Evolutionary conservation across 148 eudicot species (phyloP), one percentile per base, ranked within the genome.

Genomic region (Rhododendron molle): DNA sequence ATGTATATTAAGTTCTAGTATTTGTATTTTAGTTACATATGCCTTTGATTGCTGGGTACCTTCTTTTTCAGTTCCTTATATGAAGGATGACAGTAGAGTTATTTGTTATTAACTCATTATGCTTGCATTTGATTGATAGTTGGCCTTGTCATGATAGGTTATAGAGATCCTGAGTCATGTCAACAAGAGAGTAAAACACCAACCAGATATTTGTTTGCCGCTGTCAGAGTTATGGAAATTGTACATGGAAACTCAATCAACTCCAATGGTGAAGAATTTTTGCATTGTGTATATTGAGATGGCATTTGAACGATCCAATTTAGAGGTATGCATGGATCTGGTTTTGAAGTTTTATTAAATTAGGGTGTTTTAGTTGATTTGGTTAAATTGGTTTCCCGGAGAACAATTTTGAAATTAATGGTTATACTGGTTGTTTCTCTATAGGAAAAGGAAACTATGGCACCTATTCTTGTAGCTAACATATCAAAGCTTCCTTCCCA

Each of bases 151-250:
- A 85, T 87, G 47, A 54, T 81, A 96, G 99, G 99, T 96, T 73
- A 87, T 96, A 46, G 98, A 96, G 89, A 92, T 96, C 80, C 84
- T 96, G 86, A 92, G 95, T 88, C 99, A 96, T 80, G 94, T 96
- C 87, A 96, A 96, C 91, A 96, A 95, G 94, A 94, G 98, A 88
- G 97, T 96, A 89, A 96, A 96, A 82, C 96, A 96, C 89, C 96
- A 94, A 90, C 87, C 79, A 76, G 89, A 81, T 40, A 94, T 96
- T 89, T 97, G 92, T 84, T 91, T 96, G 90, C 99, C 99, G 28
- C 86, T 96, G 79, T 89, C 86, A 34, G 99, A 93, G 26, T 84
- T 96, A 82, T 95, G 98, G 99, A 89, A 90, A 52, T 86, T 96
- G 89, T 96, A 94, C 84, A 84, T 86, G 67, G 94, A 96, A 87